Base-by-base conservation (phyloP, 225 moss, liverwort and hornwort species). In the Marchantia polymorpha region DNA sequence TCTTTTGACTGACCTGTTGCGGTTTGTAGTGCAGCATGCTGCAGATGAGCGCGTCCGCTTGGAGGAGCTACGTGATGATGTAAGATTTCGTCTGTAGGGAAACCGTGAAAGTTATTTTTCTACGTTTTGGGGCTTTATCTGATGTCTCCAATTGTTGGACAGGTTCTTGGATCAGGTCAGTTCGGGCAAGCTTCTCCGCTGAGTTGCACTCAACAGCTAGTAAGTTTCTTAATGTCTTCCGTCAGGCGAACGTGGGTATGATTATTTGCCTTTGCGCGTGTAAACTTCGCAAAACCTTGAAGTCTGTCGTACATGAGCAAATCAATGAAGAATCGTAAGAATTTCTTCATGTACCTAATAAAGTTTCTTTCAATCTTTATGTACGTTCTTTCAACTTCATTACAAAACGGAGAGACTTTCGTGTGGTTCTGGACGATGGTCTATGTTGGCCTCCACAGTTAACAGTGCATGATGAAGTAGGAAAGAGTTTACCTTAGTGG, bases 41-140 rank as follows among this genome's bases (percentile, higher is more conserved):
- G 99, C 95, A 82, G 99, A 99, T 91, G 99, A 99, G 76, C 92
- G 95, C 49, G 90, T 99, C 29, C 93, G 88, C 75, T 80, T 99
- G 89, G 99, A 99, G 88, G 95, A 92, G 84, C 84, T 99, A 52
- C 93, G 99, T 27, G 79, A 88, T 30, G 88, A 89, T 79, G 99
- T 99, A 91, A 23, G 83, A 61, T 29, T 12, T 10, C 69, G 20
- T 72, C 52, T 72, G 3, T 78, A 64, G 52, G 10, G 10, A 27
- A 22, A 29, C 0, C 53, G 25, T 73, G 5, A 39, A 39, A 39
- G 39, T 39, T 39, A 10, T 13, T 20, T 27, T 80, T 67, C 7
- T 52, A 79, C 39, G 80, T 55, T 76, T 6, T n/a, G 39, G 16
- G 74, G 52, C 20, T 50, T 29, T 15, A 7, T 23, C 65, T 83